phyloP scores from a whole-genome alignment of 1,284 basidiomycete species.

The Ceratobasidium sp. region DNA sequence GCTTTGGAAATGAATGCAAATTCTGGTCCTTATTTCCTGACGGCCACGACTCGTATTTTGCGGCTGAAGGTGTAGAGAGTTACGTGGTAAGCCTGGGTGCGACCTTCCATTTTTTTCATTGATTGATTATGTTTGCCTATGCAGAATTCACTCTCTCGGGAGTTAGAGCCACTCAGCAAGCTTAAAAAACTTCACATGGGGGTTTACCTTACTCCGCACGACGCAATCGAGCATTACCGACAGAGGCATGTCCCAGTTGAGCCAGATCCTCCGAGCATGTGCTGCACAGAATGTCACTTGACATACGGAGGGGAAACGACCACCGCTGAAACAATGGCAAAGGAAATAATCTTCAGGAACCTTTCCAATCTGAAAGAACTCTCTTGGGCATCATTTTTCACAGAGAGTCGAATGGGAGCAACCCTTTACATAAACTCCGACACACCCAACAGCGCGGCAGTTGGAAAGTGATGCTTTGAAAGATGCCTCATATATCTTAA shows the following conservation, averaged over 20 bases:
- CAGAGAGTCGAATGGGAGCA: neutral
- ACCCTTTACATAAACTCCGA: neutral
- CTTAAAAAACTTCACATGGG: constrained; percentile 17
- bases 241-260: neutral
- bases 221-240: constrained; percentile 1
- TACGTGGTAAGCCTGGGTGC: constrained; percentile 11
- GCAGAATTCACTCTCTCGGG: constrained; percentile 7
- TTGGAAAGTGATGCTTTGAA: too few relatives aligned
- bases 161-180: neutral
- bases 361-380: neutral
- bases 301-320: neutral
- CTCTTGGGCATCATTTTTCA: constrained; percentile 26
- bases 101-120: neutral
- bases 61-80: neutral
- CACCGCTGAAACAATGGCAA: neutral
- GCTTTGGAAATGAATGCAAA: neutral
- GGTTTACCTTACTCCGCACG: constrained; percentile 13
- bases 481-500: too few relatives aligned
- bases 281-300: neutral
- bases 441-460: too few relatives aligned
- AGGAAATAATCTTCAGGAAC: neutral
- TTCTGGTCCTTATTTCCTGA: constrained; percentile 15
- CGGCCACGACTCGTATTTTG: constrained; percentile 22
- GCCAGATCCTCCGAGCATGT: neutral
- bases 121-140: neutral